Evolutionary conservation across 1,139 yeast species (phyloP), one percentile per base, ranked within the genome.

Genomic region (Taphrina sp.): DNA sequence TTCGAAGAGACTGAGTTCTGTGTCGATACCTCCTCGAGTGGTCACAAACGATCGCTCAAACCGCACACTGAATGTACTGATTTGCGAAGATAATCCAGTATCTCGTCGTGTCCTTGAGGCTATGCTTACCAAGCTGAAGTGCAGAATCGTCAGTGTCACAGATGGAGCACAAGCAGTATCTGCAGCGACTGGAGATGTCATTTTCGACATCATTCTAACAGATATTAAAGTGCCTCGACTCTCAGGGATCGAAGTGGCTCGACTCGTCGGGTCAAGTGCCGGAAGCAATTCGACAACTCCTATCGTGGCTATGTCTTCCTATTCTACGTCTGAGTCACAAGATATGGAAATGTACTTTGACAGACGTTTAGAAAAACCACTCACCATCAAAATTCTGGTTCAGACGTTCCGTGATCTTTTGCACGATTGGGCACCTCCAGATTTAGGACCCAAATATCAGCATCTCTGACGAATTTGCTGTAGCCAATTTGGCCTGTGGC

Each of bases 21-120:
- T 55, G 5, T 47, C 55, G 12, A n/a, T 42, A 5, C 28, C 56
- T 8, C n/a, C n/a, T n/a, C n/a, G 23, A 2, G n/a, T 37, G 12
- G 10, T 22, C 2, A 22, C 8, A 4, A 16, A 7, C 7, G 17
- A 19, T 19, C 33, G 54, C 8, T 28, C 29, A 1, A 63, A 61
- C 41, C 60, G 70, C 17, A 64, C 69, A 1, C 63, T 85, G 59
- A 94, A 87, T 67, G 82, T 88, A 2, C 72, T 90, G 49, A 76
- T 88, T 29, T 89, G 96, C 70, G 96, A 89, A 65, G 89, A 94
- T 2, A 86, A 86, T 60, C 92, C 96, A 0, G 84, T 84, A 52
- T 83, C 86, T 61, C 72, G 95, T 46, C 88, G 81, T 66, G 77
- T 86, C 10, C 77, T 84, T 39, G 78, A 81, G 47, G 79, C 77